Base-by-base conservation (phyloP, 1,284 basidiomycete genomes). In the Takashimella tepidaria region DNA sequence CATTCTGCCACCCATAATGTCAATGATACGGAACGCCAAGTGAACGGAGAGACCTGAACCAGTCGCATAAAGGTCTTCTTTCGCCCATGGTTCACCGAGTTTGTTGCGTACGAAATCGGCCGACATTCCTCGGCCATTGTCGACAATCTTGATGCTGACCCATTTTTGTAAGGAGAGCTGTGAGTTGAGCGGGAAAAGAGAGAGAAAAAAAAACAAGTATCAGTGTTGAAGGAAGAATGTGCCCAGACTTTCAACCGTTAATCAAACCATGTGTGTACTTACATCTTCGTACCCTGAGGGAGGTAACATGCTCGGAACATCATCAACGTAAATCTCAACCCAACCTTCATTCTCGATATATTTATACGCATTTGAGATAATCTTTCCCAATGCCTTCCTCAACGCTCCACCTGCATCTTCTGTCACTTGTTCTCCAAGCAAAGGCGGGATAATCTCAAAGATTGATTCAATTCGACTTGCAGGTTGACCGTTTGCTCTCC, bases 1-100 rank as follows among this genome's bases (percentile, higher is more conserved):
- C 61, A 75, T 69, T 16, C 69, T 58, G 10, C 73, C 73, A 21
- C 69, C 70, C 51, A 75, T 64, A 16, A 72, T 61, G 26, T 74
- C 70, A 44, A 75, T 58, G 49, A 75, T 70, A 12, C 72, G 61
- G 46, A 68, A 71, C 2, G 73, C 71, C 16, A 75, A 62, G 40
- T 73, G 71, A 3, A 74, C 63, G 16, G 66, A 68, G 4, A 74
- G 58, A 2, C 70, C 69, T 41, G 65, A 68, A 5, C 73, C 73
- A 0, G 71, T 64, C 2, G 68, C 66, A 44, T 68, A 72, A 2
- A 65, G 60, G 49, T 74, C 72, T 52, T 75, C 66, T 44, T 72
- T 70, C 3, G 66, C 63, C 60, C 67, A 72, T 2, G 67, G 67
- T 45, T 64, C 64, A 27, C 69, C 62, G 0, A 72, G 60, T 41